Evolutionary conservation across 768 basidiomycete genomes (phyloP), one percentile per base, ranked within the genome.

Genomic region (Pulveroboletus ravenelii): DNA sequence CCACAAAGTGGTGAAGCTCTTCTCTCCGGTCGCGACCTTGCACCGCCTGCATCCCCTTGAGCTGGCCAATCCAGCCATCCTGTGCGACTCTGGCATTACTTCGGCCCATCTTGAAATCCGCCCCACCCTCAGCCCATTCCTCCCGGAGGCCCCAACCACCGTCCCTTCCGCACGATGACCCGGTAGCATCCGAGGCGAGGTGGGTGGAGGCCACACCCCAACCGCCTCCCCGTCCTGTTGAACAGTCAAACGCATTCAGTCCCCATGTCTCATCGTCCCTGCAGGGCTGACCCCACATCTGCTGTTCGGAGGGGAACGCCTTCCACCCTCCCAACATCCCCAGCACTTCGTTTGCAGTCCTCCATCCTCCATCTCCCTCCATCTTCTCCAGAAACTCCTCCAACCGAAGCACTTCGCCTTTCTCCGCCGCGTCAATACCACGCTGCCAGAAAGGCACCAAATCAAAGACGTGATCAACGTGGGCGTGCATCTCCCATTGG

Each of bases 381-480:
- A 77, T 63, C 50, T 62, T 59, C 40, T 76, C 71, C 23, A 78
- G 63, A 56, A 80, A 80, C 6, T 73, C 69, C 53, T 76, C 77
- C 63, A 78, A 52, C 23, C 63, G 68, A 30, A 72, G 61, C 39
- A 72, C 67, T 37, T 74, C 69, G 5, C 75, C 78, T 14, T 68
- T 67, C 65, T 73, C 70, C 18, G 76, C 79, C 2, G 76, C 78
- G 41, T 72, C 66, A 6, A 82, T 66, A 0, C 74, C 77, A 12
- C 71, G 63, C 39, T 71, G 69, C 81, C 81, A 82, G 62, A 80
- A 81, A 3, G 75, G 74, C 31, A 82, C 72, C 55, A 79, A 56
- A 58, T 79, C 78, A 34, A 66, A 64, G 20, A 78, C 70, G 10
- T 74, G 69, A 52, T 80, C 78, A n/a, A 79, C 71, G 42, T 68